Evolutionary conservation across 768 basidiomycete genomes (phyloP), one percentile per base, ranked within the genome.

Genomic region (Serendipita sp.): DNA sequence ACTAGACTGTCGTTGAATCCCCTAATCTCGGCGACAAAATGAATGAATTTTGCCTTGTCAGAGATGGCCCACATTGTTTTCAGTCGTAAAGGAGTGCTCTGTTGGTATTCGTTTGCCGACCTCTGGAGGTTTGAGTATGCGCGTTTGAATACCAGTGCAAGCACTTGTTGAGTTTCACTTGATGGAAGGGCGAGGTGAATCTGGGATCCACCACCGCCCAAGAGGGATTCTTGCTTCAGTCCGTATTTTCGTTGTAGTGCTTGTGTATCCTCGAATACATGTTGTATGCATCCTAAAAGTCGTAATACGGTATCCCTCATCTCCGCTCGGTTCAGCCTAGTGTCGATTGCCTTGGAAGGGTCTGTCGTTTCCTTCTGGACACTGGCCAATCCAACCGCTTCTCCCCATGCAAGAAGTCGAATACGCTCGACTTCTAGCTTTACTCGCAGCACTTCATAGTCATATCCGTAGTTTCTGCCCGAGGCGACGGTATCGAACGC

Each of bases 351-450:
- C 18, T 6, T 18, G n/a, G 18, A 18, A 0, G 48, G 48, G 16
- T 52, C 48, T 16, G 48, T 6, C 31, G 18, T 18, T 18, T 33
- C 48, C 16, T 10, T 5, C 48, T 33, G 48, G 8, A 52, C 48
- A 52, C 16, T 45, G 62, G 27, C 46, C 33, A 63, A 44, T 31
- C 62, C 62, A 44, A 63, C 62, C 0, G 43, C 43, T 11, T 63
- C 43, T 6, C 62, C 62, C 62, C 62, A 63, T 13, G 37, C 29
- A 43, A 63, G 33, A 23, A 63, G 62, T 52, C 62, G 5, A 6
- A 63, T 44, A 13, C 62, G 33, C 62, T 63, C 62, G 6, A 63
- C 62, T 27, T 63, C 62, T n/a, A 63, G 43, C 27, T 63, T 63
- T 0, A 46, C 44, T 5, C 18, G 27, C 8, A 53, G 6, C 11